phyloP scores from a whole-genome alignment of 2,329 filamentous ascomycete species.

The Emmonsia crescens region DNA sequence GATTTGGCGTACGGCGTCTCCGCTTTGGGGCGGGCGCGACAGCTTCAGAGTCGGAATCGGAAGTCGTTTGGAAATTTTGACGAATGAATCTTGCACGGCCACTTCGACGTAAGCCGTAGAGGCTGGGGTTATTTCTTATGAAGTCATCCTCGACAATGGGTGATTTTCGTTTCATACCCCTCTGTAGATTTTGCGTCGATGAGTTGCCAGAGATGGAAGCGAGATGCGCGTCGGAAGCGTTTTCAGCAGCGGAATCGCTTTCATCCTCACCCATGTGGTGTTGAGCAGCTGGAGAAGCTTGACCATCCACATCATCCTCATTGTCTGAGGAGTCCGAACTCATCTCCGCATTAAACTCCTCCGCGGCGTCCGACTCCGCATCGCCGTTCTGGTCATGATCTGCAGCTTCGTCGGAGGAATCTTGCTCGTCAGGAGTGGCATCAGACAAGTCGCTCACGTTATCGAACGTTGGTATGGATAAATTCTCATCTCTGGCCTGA shows the following conservation, averaged over 20 bases:
- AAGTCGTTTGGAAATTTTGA: conserved; percentile 52
- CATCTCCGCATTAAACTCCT: conserved; percentile 5
- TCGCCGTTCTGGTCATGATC: conserved; percentile 3
- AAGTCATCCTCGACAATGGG: conserved; percentile 64
- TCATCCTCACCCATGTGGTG: conserved; percentile 42
- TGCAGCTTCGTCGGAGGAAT: conserved; percentile 8
- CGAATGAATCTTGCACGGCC: conserved; percentile 54
- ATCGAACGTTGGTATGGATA: background rate
- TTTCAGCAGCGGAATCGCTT: conserved; percentile 63
- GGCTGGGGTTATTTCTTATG: conserved; percentile 82
- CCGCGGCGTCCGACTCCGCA: conserved; percentile 1
- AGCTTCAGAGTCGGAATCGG: conserved; percentile 61
- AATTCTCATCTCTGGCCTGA: conserved; percentile 4
- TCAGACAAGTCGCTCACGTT: conserved; percentile 13
- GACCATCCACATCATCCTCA: conserved; percentile 28
- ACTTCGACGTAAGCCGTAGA: conserved; percentile 89
- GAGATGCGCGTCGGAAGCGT: conserved; percentile 44
- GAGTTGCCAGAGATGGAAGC: conserved; percentile 49
- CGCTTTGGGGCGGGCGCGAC: conserved; percentile 39
- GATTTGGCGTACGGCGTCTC: conserved; percentile 38
- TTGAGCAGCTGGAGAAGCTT: conserved; percentile 51
- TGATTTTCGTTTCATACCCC: conserved; percentile 63
- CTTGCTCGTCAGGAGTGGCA: conserved; percentile 15
- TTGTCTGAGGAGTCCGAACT: conserved; percentile 41
- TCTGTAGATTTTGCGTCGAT: conserved; percentile 59